Evolutionary conservation across 1,284 basidiomycete species (phyloP), one percentile per base, ranked within the genome.

Genomic region (Pseudomicrostroma phylloplanum): DNA sequence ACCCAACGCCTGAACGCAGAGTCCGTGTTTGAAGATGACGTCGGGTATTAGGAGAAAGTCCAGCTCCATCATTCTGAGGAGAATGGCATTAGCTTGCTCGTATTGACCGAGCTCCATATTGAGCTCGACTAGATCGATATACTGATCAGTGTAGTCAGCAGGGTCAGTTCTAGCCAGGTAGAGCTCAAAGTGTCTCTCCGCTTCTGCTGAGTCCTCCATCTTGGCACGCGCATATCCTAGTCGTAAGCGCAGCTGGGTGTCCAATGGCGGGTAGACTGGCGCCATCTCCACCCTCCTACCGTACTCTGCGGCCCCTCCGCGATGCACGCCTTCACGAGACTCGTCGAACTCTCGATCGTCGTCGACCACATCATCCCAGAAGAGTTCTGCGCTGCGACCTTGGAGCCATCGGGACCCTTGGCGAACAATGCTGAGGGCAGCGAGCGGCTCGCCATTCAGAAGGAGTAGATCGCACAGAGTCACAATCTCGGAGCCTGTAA

Each of bases 281-380:
- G 75, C 78, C 7, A 72, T 73, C 60, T 79, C 78, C 17, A 79
- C 77, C 58, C 72, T 70, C 11, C 69, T 67, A 55, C 76, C 67
- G 21, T 73, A 70, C 19, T 73, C 75, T n/a, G 73, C 69, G 13
- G 74, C 74, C 59, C 73, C n/a, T 1, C 39, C 63, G 49, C 61
- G 68, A 13, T 64, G 59, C 9, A 49, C 58, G 1, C 56, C 65
- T 4, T 73, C 68, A 36, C 67, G 63, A 40, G 65, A 67, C 1
- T 84, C 78, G 72, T 92, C 90, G 72, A 86, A 96, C 79, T 96
- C 93, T 60, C 92, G 82, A 77, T 97, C 92, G 75, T 96, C 94
- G 42, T 86, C 84, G 60, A 87, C 85, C 23, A 85, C 79, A 68
- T 68, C 65, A 39, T 92, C 90, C 91, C 92, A 96, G 60, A 87